Base-by-base conservation (phyloP, 139 green algal genomes). In the Picocystis salinarum region DNA sequence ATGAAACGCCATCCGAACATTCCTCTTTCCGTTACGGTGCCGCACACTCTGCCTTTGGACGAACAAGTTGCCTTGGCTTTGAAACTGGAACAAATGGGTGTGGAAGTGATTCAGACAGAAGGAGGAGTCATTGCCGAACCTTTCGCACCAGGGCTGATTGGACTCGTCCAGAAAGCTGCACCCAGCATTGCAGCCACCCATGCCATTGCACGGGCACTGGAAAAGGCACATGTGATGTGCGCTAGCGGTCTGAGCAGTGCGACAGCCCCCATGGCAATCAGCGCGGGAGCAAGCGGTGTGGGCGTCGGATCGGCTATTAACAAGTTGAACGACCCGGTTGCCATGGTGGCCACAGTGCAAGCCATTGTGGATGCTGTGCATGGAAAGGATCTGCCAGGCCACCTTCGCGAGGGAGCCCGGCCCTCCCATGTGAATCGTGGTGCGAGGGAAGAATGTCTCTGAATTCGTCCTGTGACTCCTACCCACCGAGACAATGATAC, bases 101-200 rank as follows among this genome's bases (percentile, higher is more conserved):
- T 27, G 24, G 55, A 64, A 33, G 50, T 64, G 26, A 64, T 64
- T 34, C 55, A 64, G 39, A 64, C 55, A 6, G 55, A 64, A 24
- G 55, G 55, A 10, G 55, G 55, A 23, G 49, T 61, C 30, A 61
- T 34, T 42, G 29, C 53, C 23, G 24, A n/a, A n/a, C 56, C 55
- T 10, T 37, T 27, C 31, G 29, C 18, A 23, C 23, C 54, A 22
- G 55, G 55, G 11, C 31, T 64, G 22, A 23, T 46, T 10, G 55
- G 55, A 3, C 39, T 64, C 9, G 40, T 64, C 22, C 53, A 64
- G 45, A 64, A 64, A 44, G 55, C 61, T 18, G 18, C 51, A 13
- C 53, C 53, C 30, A 58, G 48, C 0, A 26, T 62, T 4, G 53
- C 53, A 15, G 53, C 53, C 3, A 34, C 50, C 18, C 45, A 62